Base-by-base conservation (phyloP, 495 filamentous ascomycete genomes). In the Aspergillus bertholletiae region DNA sequence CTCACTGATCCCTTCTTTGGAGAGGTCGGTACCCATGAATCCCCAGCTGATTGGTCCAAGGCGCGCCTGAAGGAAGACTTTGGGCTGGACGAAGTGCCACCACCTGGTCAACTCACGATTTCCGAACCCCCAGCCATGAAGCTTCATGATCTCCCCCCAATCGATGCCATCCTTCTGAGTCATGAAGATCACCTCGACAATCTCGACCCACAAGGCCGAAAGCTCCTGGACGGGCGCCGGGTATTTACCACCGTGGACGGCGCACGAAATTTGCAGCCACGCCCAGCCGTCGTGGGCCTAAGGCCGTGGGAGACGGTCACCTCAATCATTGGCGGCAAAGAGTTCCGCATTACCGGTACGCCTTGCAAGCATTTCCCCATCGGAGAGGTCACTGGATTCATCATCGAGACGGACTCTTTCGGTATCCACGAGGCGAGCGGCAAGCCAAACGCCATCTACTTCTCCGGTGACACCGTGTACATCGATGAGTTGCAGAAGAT, bases 121-220 rank as follows among this genome's bases (percentile, higher is more conserved):
- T 12, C 20, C 45, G 20, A 47, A 15, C 17, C 12, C 17, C 71
- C 77, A 0, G 77, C 74, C 9, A 46, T 79, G 0, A 26, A 54
- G 0, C 59, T 78, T 2, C 51, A 64, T 1, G 44, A 74, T 9
- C 66, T 82, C 0, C 80, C 80, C 0, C 67, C 65, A 6, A 77
- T 81, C 54, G 78, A 80, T 28, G 76, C 71, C 9, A 65, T 82
- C 3, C 66, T 82, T 2, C 70, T 83, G 17, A 76, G 73, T 56
- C 77, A 83, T 46, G 80, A 81, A 62, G 78, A 81, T 56, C 78
- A 82, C 49, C 68, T 70, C 0, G 78, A 81, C 53, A 82, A 80
- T 54, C 69, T 83, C 1, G 78, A 82, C 40, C 65, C 69, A n/a
- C 44, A 62, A 1, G 67, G 67, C 7, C 67, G 67, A 9, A 55